Evolutionary conservation across 805 yeast genomes (phyloP).

Genomic region (Saturnispora halmiae): DNA sequence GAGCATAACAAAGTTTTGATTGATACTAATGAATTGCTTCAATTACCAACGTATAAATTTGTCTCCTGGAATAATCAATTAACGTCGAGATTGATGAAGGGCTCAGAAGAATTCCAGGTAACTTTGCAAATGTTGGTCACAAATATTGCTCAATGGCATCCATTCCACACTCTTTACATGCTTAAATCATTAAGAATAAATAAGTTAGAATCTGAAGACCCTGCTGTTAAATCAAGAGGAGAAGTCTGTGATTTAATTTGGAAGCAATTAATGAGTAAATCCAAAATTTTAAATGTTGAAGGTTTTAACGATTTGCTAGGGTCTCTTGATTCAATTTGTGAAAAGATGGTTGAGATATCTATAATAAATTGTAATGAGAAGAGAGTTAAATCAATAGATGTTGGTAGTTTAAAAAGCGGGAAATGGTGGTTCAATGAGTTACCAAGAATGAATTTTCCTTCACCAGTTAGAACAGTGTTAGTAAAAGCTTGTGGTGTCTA

Average conservation of each 20-base stretch:
- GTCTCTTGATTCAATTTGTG: slow-evolving; percentile 44
- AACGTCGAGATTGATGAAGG: slow-evolving; percentile 55
- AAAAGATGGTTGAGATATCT: slow-evolving; percentile 43
- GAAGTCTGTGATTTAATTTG: slow-evolving; percentile 45
- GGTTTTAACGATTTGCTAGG: slow-evolving; percentile 24
- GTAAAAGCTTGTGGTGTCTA: slow-evolving; percentile 40
- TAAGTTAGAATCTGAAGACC: slow-evolving; percentile 29
- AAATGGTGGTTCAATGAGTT: slow-evolving; percentile 50
- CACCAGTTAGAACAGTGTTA: slow-evolving; percentile 50
- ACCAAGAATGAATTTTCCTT: slow-evolving; percentile 43
- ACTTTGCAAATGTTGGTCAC: slow-evolving; percentile 31
- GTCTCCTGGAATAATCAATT: slow-evolving; percentile 80
- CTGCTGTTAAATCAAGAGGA: slow-evolving; percentile 36
- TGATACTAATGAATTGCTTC: slow-evolving; percentile 31
- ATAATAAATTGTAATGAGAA: slow-evolving; percentile 34
- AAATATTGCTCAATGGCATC: slow-evolving; percentile 45
- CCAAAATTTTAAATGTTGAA: slow-evolving; percentile 9
- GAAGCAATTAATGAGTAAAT: slow-evolving; percentile 26
- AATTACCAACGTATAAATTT: slow-evolving; percentile 51
- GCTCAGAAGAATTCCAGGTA: slow-evolving; percentile 43
- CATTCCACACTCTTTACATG: slow-evolving; percentile 62
- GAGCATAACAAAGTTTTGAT: slow-evolving; percentile 33
- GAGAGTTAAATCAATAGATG: slow-evolving; percentile 27
- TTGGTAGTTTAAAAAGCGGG: slow-evolving; percentile 23
- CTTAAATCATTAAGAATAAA: slow-evolving; percentile 44